phyloP scores from a whole-genome alignment of 257 asterid species.

The Orobanche coerulescens region DNA sequence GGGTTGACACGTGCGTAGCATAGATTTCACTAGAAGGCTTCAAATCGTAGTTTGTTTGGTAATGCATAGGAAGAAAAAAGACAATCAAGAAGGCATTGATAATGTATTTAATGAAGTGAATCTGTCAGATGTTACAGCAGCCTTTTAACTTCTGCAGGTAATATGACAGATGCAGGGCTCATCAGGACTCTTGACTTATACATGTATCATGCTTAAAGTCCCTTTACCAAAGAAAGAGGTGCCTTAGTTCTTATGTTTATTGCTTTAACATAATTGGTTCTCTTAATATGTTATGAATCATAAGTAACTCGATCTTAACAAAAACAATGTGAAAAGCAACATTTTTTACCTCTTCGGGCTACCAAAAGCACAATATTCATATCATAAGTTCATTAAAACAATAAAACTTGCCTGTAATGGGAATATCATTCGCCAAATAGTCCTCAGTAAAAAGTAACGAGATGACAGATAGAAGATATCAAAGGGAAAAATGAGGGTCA shows the following conservation, averaged over 20 bases:
- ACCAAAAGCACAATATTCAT: not conserved
- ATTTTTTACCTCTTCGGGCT: not conserved
- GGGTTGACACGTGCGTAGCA: constrained; percentile 8
- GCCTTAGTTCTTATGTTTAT: not conserved
- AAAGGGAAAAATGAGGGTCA: constrained; percentile 88
- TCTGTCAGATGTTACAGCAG: constrained; percentile 17
- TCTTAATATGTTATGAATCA: not conserved
- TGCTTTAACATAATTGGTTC: constrained; percentile 6
- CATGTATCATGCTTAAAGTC: constrained; percentile 5
- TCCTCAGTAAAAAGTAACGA: constrained; percentile 85
- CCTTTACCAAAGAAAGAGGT: not conserved
- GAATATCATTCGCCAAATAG: constrained; percentile 75
- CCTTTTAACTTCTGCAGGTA: constrained; percentile 1
- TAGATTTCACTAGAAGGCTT: constrained; percentile 14
- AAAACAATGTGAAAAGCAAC: not conserved
- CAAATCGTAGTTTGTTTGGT: constrained; percentile 7
- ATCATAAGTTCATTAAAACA: constrained; percentile 12
- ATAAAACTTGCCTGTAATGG: constrained; percentile 83
- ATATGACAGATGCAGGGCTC: constrained; percentile 8
- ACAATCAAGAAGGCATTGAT: not conserved
- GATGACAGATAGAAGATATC: constrained; percentile 86
- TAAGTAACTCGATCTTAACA: constrained; percentile 6
- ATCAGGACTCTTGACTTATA: not conserved
- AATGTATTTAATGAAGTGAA: not conserved
- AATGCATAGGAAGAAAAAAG: not conserved